A percentile compares a stretch with the other conserved stretches of the same genome.
phyloP scores from a whole-genome alignment of 768 basidiomycete species.

The Dacryopinax spathularia region DNA sequence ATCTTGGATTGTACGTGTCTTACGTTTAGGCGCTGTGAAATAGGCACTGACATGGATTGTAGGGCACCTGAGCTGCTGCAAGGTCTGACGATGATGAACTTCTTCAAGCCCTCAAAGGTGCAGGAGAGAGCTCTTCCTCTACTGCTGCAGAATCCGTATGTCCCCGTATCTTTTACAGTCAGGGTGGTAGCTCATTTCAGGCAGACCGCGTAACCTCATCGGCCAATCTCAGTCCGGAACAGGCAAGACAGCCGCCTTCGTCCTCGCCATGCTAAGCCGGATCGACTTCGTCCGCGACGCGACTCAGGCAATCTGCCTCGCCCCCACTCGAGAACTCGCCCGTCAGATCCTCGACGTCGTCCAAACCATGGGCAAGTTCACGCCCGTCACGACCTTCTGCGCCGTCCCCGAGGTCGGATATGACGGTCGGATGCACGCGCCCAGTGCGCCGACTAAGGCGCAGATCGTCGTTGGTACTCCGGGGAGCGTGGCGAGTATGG shows the following conservation, averaged over 20 bases:
- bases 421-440: conserved; percentile 19
- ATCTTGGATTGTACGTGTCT: conserved; percentile 75
- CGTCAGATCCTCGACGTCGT: conserved; percentile 96
- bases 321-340: conserved; percentile 91
- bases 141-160: conserved; percentile 77
- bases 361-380: conserved; percentile 88
- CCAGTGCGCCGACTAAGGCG: conserved; percentile 41
- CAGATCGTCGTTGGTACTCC: conserved; percentile 94
- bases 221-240: conserved; percentile 99
- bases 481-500: conserved; percentile 82
- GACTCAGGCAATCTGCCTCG: conserved; percentile 95
- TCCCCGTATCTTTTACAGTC: conserved; percentile 7
- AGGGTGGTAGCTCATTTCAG: not conserved
- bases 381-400: conserved; percentile 81
- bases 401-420: conserved; percentile 55
- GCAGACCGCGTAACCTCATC: conserved; percentile 94
- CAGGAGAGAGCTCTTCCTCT: conserved; percentile 93
- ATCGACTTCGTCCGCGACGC: conserved; percentile 70
- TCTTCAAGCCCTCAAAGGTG: conserved; percentile 96
- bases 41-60: conserved; percentile 5
- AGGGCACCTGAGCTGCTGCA: conserved; percentile 81
- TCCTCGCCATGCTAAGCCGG: conserved; percentile 90
- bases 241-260: conserved; percentile 97
- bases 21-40: not conserved
- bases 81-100: conserved; percentile 88